Conservation (phyloP, 352 stramenopile species). For the Globisporangium irregulare region DNA sequence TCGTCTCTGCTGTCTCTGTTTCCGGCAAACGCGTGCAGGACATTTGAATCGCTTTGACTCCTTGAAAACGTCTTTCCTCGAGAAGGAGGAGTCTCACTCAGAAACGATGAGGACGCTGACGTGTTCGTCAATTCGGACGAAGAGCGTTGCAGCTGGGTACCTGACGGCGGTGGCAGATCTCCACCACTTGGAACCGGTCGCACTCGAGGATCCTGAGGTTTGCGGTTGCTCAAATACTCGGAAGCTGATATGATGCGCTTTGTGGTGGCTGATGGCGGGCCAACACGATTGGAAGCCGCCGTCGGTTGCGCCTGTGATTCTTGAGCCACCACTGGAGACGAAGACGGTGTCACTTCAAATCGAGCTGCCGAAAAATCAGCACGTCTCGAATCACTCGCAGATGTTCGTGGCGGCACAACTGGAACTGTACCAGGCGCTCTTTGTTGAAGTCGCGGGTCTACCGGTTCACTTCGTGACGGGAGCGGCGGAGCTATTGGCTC, state of each 20-base stretch:
- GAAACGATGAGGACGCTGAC: background rate
- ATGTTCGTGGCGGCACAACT: background rate
- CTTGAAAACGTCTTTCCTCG: conserved; percentile 13
- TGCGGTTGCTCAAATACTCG: conserved; percentile 16
- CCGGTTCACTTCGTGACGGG: background rate
- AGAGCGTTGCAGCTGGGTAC: conserved; percentile 1
- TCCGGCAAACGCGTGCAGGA: conserved; percentile 11
- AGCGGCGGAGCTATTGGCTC: background rate
- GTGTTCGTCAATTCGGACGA: conserved; percentile 6
- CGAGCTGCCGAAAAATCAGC: background rate
- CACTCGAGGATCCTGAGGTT: conserved; percentile 13
- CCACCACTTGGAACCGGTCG: background rate
- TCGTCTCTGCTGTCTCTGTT: conserved; percentile 16
- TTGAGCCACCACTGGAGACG: conserved; percentile 2
- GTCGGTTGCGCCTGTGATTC: background rate
- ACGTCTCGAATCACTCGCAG: conserved; percentile 1
- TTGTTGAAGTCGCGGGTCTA: background rate
- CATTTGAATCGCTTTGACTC: conserved; percentile 16
- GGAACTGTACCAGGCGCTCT: background rate
- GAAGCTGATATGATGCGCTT: conserved; percentile 16
- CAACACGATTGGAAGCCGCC: background rate
- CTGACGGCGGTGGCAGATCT: background rate
- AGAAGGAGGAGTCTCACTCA: background rate
- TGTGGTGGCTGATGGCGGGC: background rate
- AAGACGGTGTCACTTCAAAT: conserved; percentile 8